Base-by-base conservation (phyloP, 2,329 filamentous ascomycete genomes). In the Hypoxylon sp. region DNA sequence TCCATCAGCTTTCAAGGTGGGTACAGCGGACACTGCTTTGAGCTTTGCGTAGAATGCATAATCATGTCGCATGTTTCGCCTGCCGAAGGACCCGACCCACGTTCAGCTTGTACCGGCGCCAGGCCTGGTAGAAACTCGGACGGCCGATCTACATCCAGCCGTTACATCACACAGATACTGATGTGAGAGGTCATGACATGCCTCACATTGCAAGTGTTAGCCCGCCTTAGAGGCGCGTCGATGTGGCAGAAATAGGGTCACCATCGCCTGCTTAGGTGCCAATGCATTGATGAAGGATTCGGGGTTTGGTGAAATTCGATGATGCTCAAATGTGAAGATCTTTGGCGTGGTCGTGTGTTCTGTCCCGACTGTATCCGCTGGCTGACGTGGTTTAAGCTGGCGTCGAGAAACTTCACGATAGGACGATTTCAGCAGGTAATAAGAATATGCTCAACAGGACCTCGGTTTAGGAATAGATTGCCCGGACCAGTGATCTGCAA, bases 361-460 rank as follows among this genome's bases (percentile, higher is more conserved):
- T 55, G 16, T 53, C 33, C 63, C 66, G 56, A 57, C 11, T 58
- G 59, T 68, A 66, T 68, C 66, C 63, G 66, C 66, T 24, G 33
- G 60, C 51, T 68, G 60, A 64, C 60, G 63, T 68, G 63, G 59
- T 61, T 58, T 60, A 24, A 42, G 44, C 36, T 24, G 40, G 48
- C 56, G 56, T 50, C 66, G 59, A 64, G 55, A 61, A 44, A 52
- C 55, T 68, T 66, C 55, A 64, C 59, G 63, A 68, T 68, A 64
- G 60, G 59, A 56, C 45, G 40, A 42, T n/a, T 58, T 50, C 9
- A 59, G n/a, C n/a, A n/a, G n/a, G 26, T 56, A 62, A 53, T 63
- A 50, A 57, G 36, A 44, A 60, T 61, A 46, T 18, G 44, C 38
- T 59, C 40, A 42, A 57, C 32, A 38, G 40, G 50, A 56, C 40